phyloP scores from a whole-genome alignment of 2,329 filamentous ascomycete genomes.

The Sarocladiaceae sp. region DNA sequence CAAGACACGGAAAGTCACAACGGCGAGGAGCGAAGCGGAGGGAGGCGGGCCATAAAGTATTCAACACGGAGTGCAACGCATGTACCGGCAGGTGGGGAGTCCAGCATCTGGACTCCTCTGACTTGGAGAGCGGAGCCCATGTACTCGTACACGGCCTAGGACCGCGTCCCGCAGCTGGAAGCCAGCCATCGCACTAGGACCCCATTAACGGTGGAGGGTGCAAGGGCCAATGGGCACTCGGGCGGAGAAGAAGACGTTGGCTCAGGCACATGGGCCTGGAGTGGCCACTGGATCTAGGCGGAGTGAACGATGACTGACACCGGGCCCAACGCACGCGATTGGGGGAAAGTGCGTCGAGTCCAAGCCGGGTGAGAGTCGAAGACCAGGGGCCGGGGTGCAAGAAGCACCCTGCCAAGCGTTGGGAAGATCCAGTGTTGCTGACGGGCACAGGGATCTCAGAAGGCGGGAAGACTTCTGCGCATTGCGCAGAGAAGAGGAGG shows the following conservation, averaged over 20 bases:
- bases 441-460: not conserved
- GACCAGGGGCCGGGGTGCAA: not conserved
- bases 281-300: not conserved
- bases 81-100: not conserved
- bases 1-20: slow-evolving; percentile 8
- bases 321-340: not conserved
- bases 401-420: slow-evolving; percentile 4
- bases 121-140: slow-evolving; percentile 3
- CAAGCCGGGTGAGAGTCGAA: not conserved
- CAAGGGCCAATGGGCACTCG: slow-evolving; percentile 1
- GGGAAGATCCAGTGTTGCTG: slow-evolving; percentile 3
- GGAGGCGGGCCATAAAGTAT: slow-evolving; percentile 9
- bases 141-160: not conserved
- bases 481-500: not conserved
- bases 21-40: slow-evolving; percentile 1
- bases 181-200: not conserved
- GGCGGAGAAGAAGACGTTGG: not conserved
- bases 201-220: slow-evolving; percentile 1
- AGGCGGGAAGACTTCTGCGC: not conserved
- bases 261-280: not conserved
- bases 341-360: slow-evolving; percentile 2
- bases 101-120: slow-evolving; percentile 8
- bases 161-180: slow-evolving; percentile 1
- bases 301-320: not conserved
- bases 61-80: slow-evolving; percentile 2